Evolutionary conservation across 805 yeast genomes (phyloP).

Genomic region (Cyberlindnera misumaiensis): DNA sequence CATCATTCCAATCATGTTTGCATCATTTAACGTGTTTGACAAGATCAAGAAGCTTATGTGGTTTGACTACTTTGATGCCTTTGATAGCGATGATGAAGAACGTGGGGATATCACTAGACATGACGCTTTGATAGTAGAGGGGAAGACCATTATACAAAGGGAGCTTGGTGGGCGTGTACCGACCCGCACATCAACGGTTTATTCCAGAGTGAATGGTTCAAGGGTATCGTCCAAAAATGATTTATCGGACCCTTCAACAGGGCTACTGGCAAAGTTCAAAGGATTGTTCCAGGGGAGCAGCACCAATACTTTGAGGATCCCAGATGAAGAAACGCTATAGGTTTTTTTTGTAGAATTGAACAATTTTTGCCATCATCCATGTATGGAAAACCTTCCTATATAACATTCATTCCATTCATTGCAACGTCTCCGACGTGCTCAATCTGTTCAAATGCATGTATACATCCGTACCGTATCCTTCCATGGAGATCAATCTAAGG

Average conservation of each 20-base stretch:
- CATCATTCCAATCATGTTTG: conserved; percentile 59
- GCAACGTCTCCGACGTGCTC: conserved; percentile 35
- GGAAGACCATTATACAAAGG: conserved; percentile 20
- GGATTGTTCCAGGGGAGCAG: not conserved
- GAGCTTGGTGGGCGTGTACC: conserved; percentile 10
- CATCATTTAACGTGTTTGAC: conserved; percentile 63
- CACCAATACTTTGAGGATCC: not conserved
- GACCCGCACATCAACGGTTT: not conserved
- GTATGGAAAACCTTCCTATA: no score
- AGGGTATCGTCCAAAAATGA: not conserved
- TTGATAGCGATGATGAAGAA: conserved; percentile 35
- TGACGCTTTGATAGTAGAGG: conserved; percentile 17
- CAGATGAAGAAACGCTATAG: conserved; percentile 2
- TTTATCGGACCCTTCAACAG: not conserved
- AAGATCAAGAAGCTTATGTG: conserved; percentile 34
- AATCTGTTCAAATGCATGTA: conserved; percentile 79
- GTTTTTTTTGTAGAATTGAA: no score
- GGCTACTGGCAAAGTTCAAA: not conserved
- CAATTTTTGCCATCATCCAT: no score
- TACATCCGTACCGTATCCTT: conserved; percentile 91
- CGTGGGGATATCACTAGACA: conserved; percentile 15
- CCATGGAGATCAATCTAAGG: conserved; percentile 80
- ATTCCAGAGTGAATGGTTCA: not conserved
- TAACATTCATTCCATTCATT: conserved; percentile 6
- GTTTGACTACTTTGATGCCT: conserved; percentile 27